These are phyloP conservation scores for Amanita pallidorosea DNA, from an alignment of 768 basidiomycete species.

Conservation along the genomic window DNA sequence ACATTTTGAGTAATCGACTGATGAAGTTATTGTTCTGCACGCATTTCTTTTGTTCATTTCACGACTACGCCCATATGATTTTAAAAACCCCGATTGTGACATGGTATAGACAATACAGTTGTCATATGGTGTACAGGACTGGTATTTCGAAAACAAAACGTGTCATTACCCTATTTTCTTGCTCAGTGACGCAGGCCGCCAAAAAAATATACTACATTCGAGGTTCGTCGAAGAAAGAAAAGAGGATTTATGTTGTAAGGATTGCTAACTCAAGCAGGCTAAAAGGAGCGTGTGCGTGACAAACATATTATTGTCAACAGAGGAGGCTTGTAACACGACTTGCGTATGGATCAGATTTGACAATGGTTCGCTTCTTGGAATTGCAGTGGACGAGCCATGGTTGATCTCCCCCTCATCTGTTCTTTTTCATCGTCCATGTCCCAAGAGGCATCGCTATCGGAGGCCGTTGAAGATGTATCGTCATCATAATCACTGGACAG, in stretches of 20 bases:
- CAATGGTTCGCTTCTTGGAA: neutral
- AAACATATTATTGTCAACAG: neutral
- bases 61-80: neutral
- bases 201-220: neutral
- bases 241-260: neutral
- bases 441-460: slow-evolving; percentile 26
- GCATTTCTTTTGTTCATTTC: neutral
- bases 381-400: slow-evolving; percentile 25
- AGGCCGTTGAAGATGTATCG: slow-evolving; percentile 23
- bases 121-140: neutral
- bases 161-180: neutral
- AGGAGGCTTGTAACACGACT: neutral
- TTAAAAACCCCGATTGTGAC: neutral
- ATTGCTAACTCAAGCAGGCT: neutral
- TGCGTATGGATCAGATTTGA: neutral
- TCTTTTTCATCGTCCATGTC: slow-evolving; percentile 26
- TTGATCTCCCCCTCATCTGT: slow-evolving; percentile 27
- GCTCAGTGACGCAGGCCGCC: neutral
- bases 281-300: neutral
- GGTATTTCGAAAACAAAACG: neutral
- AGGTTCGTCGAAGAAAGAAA: neutral
- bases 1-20: neutral
- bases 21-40: neutral
- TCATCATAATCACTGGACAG: slow-evolving; percentile 23
- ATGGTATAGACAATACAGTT: neutral